These are phyloP conservation scores for Microcyclospora tardicrescens DNA, from an alignment of 2,329 filamentous ascomycete species.

Conservation along the genomic window DNA sequence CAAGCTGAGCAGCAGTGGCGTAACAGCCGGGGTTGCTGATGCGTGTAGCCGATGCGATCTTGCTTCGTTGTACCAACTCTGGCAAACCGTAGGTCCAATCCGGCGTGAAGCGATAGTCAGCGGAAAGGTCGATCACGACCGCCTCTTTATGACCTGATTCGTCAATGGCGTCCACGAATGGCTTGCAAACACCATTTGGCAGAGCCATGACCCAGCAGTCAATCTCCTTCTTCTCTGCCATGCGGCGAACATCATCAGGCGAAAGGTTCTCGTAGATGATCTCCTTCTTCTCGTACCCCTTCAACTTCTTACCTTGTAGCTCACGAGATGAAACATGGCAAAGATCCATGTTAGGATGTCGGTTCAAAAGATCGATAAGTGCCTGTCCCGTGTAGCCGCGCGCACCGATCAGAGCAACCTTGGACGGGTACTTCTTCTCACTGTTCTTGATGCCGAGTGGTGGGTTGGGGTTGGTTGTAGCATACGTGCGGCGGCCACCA, in stretches of 20 bases:
- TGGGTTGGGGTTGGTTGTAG: conserved; percentile 74
- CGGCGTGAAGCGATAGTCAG: conserved; percentile 82
- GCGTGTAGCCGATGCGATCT: conserved; percentile 64
- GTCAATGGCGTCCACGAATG: conserved; percentile 80
- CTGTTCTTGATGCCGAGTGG: conserved; percentile 80
- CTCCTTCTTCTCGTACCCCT: conserved; percentile 82
- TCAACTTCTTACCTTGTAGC: conserved; percentile 69
- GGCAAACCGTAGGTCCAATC: conserved; percentile 84
- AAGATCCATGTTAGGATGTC: conserved; percentile 81
- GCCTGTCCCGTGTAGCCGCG: conserved; percentile 91
- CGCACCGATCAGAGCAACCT: conserved; percentile 77
- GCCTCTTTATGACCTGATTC: conserved; percentile 52
- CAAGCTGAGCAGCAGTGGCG: conserved; percentile 82
- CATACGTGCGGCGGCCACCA: conserved; percentile 28
- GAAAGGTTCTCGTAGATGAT: conserved; percentile 86
- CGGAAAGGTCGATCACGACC: conserved; percentile 86
- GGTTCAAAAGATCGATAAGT: conserved; percentile 73
- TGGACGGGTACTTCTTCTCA: conserved; percentile 64
- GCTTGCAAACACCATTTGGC: conserved; percentile 88
- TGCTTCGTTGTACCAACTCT: conserved; percentile 64
- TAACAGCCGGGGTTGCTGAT: conserved; percentile 95
- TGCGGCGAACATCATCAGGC: conserved; percentile 70
- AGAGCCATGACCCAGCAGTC: conserved; percentile 98
- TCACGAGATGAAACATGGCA: conserved; percentile 88
- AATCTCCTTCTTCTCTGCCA: conserved; percentile 72